Conservation (phyloP, 495 filamentous ascomycete species). For the Extremus antarcticus region DNA sequence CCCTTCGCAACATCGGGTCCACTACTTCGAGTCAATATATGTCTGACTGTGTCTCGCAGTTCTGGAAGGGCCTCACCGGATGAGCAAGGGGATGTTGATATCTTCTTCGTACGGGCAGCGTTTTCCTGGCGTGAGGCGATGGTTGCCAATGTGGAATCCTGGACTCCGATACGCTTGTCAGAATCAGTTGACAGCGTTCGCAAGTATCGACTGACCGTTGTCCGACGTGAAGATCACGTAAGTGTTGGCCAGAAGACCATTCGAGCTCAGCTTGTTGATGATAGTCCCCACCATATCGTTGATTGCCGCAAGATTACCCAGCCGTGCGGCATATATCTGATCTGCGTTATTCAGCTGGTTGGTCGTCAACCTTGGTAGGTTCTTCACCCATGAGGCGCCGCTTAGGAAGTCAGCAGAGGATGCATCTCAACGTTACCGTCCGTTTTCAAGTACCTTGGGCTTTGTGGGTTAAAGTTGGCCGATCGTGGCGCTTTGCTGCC, state of each 20-base stretch:
- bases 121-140: constrained; percentile 59
- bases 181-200: background rate
- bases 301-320: constrained; percentile 52
- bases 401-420: background rate
- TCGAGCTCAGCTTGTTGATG: constrained; percentile 33
- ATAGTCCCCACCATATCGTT: constrained; percentile 58
- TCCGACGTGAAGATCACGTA: constrained; percentile 61
- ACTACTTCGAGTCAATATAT: no score
- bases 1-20: constrained; percentile 20
- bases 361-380: constrained; percentile 39
- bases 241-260: constrained; percentile 18
- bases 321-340: constrained; percentile 50
- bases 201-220: constrained; percentile 38
- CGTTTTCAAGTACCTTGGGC: constrained; percentile 25
- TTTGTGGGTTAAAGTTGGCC: constrained; percentile 32
- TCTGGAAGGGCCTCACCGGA: no score
- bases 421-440: background rate
- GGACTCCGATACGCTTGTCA: no score
- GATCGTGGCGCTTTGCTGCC: constrained; percentile 39
- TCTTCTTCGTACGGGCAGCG: constrained; percentile 61
- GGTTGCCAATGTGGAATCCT: constrained; percentile 57
- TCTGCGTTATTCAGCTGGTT: constrained; percentile 51
- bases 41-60: no score
- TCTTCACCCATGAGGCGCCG: constrained; percentile 51
- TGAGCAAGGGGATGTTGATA: constrained; percentile 54